Evolutionary conservation across 805 yeast genomes (phyloP).

Genomic region (Metschnikowia lochheadii): DNA sequence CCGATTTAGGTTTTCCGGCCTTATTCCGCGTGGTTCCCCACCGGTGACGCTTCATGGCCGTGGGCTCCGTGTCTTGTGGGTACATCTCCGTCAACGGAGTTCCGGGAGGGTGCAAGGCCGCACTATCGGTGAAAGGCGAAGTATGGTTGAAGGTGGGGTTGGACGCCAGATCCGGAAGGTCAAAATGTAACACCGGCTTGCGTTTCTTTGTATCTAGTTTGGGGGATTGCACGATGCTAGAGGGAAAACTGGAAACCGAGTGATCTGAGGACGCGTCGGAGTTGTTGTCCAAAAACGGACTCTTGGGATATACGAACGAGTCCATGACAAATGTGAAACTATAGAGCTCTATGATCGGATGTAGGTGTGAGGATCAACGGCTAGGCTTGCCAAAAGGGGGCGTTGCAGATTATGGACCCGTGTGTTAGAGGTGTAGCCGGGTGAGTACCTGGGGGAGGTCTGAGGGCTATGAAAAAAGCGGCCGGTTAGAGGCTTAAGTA

Average conservation of each 20-base stretch:
- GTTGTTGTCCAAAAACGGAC: conserved; percentile 15
- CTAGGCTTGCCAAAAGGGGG: not conserved
- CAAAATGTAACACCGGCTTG: conserved; percentile 29
- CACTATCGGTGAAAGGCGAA: conserved; percentile 31
- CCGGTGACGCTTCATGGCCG: conserved; percentile 71
- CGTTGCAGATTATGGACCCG: not conserved
- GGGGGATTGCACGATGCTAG: conserved; percentile 18
- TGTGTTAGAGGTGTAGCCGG: not conserved
- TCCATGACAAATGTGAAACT: conserved; percentile 8
- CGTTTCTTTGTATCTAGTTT: conserved; percentile 12
- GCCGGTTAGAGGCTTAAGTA: not conserved
- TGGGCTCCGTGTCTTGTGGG: conserved; percentile 16
- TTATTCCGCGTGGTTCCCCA: conserved; percentile 89
- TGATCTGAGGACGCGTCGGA: conserved; percentile 9
- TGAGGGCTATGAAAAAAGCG: no score
- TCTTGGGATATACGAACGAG: conserved; percentile 15
- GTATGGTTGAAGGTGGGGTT: conserved; percentile 3
- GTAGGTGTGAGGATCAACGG: not conserved
- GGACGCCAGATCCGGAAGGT: conserved; percentile 21
- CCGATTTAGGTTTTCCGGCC: conserved; percentile 57
- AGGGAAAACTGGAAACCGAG: conserved; percentile 5
- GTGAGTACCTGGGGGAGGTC: not conserved
- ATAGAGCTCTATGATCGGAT: not conserved
- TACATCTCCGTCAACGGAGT: conserved; percentile 14
- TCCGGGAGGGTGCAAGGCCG: conserved; percentile 9